Evolutionary conservation across 23 red algal genomes (phyloP).

Genomic region (Gracilaria domingensis): DNA sequence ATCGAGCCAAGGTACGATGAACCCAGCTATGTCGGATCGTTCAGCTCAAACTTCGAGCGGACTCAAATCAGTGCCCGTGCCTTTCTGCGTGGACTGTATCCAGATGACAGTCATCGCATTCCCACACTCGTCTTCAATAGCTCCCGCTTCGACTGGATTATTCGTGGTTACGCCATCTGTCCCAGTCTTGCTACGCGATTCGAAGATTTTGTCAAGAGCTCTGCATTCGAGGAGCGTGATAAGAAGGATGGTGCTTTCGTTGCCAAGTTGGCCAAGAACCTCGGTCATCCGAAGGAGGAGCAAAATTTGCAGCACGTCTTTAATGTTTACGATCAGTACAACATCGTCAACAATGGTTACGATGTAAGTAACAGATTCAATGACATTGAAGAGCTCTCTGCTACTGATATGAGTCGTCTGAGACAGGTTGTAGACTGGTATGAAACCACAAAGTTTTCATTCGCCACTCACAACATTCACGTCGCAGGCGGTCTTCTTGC

Average conservation of each 20-base stretch:
- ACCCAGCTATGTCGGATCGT: slow-evolving; percentile 21
- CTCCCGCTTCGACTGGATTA: slow-evolving; percentile 41
- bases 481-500: slow-evolving; percentile 53
- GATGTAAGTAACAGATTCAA: slow-evolving; percentile 1
- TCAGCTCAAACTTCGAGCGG: slow-evolving; percentile 59
- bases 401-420: slow-evolving; percentile 20
- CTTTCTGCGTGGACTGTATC: slow-evolving; percentile 50
- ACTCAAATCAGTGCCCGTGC: slow-evolving; percentile 60
- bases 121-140: slow-evolving; percentile 52
- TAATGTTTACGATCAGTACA: slow-evolving; percentile 69
- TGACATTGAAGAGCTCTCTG: neutral
- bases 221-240: slow-evolving; percentile 18
- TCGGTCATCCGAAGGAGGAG: slow-evolving; percentile 13
- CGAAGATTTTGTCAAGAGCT: slow-evolving; percentile 18
- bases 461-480: slow-evolving; percentile 32
- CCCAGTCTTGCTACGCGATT: slow-evolving; percentile 24
- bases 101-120: slow-evolving; percentile 29
- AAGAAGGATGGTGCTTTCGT: slow-evolving; percentile 47
- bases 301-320: slow-evolving; percentile 47
- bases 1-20: neutral
- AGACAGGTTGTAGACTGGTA: slow-evolving; percentile 56
- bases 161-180: slow-evolving; percentile 68
- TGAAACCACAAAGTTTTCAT: slow-evolving; percentile 58
- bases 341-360: slow-evolving; percentile 32
- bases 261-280: slow-evolving; percentile 6